Evolutionary conservation across 169 alveolate species (phyloP), one percentile per base, ranked within the genome.

Genomic region (Fabrea salina): DNA sequence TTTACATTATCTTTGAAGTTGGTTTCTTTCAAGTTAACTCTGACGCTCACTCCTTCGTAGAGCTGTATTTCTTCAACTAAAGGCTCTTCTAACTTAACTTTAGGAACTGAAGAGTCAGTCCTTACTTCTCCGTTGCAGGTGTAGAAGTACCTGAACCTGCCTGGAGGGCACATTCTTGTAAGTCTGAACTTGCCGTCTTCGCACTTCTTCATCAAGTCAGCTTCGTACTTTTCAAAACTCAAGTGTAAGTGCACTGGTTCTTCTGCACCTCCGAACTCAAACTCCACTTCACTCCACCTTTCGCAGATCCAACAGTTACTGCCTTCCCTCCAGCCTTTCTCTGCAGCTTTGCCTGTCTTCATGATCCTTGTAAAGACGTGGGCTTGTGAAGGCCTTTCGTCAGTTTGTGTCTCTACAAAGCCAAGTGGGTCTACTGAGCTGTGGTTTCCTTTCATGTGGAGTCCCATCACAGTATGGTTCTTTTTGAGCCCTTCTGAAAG

Each of bases 221-320:
- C 87, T 51, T 82, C 88, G 59, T 83, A 92, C 25, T 83, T 83
- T 75, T 89, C 94, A 61, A 92, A 89, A 57, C 90, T 90, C 66
- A 92, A 83, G 67, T 92, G 94, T 32, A 89, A 70, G 47, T 85
- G 75, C 25, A 87, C 90, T 37, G 94, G 88, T 5, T 84, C 88
- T 58, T 59, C 67, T 43, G 56, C 80, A 3, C 79, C 85, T 25
- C 83, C 82, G 53, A 80, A 83, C 43, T 82, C 85, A 76, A 92
- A 92, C 61, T 85, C 82, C 16, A 79, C 66, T 78, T 92, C 95
- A 68, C 84, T 79, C 94, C 96, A 92, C 13, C 96, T 93, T 79
- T 92, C 95, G 59, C 96, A 92, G n/a, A 92, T 74, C 96, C 96
- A 92, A 50, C 96, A 92, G 75, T 87, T 89, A 66, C 30, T 75